Base-by-base conservation (phyloP, 1,284 basidiomycete species). In the Moesziomyces aphidis region DNA sequence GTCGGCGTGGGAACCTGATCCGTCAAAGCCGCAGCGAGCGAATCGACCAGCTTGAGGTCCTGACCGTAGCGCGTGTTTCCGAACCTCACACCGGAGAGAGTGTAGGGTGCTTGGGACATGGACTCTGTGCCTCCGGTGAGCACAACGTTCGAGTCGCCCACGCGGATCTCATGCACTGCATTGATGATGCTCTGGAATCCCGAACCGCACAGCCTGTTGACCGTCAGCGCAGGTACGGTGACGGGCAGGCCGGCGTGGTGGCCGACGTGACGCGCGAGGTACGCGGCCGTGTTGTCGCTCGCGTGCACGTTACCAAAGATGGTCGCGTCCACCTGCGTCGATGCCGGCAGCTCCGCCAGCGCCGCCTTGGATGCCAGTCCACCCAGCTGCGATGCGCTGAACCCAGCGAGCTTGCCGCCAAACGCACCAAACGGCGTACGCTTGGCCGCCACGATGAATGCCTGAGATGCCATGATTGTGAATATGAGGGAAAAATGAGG, bases 91-190 rank as follows among this genome's bases (percentile, higher is more conserved):
- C 85, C 88, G 73, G 24, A 85, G 9, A 82, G 67, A 1, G 75
- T 78, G 61, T 85, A 88, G 90, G 95, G 78, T 7, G 95, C 93
- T 78, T 96, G 92, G 82, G 93, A 95, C 96, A 99, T 99, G 86
- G 91, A 94, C 88, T 99, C 96, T 90, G 95, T 95, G 65, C 96
- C 96, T 79, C 96, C 97, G 54, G 95, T 95, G 45, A 91, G 92
- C 69, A 97, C 92, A 54, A 97, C 90, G 62, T 88, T 89, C 79
- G 91, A 90, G 83, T 96, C 91, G 57, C 96, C 97, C 39, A 91
- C 88, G 83, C 91, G 89, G 85, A 99, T 95, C 81, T 90, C 90
- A 87, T 98, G 95, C 43, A 93, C 89, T 57, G 94, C 97, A 73
- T 97, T 89, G 86, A 94, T 96, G 87, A 97, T 90, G 45, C 94